phyloP scores from a whole-genome alignment of 2,329 filamentous ascomycete species.

The Epichloe uncinata region DNA sequence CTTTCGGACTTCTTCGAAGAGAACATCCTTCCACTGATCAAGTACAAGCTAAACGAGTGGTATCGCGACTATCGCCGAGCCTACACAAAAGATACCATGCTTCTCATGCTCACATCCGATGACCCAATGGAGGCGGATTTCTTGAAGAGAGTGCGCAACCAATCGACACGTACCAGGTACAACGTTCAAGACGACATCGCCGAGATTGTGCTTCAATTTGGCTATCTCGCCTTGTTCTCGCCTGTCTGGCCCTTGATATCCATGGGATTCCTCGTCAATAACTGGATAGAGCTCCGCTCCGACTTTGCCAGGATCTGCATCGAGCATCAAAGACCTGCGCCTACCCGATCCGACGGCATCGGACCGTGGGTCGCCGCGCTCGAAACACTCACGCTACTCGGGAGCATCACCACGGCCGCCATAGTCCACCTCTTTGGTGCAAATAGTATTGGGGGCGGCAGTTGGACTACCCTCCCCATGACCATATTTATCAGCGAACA shows the following conservation, averaged over 20 bases:
- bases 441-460: slow-evolving; percentile 40
- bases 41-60: slow-evolving; percentile 40
- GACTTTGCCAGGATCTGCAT: slow-evolving; percentile 66
- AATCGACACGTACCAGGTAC: slow-evolving; percentile 55
- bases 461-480: slow-evolving; percentile 52
- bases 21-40: slow-evolving; percentile 54
- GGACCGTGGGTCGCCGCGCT: slow-evolving; percentile 60
- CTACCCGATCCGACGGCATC: slow-evolving; percentile 57
- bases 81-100: slow-evolving; percentile 26
- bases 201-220: slow-evolving; percentile 62
- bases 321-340: slow-evolving; percentile 58
- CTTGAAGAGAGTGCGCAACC: slow-evolving; percentile 48
- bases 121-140: slow-evolving; percentile 50
- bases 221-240: slow-evolving; percentile 60
- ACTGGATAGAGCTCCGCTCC: slow-evolving; percentile 64
- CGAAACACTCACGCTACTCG: slow-evolving; percentile 57
- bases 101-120: slow-evolving; percentile 38
- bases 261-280: slow-evolving; percentile 60
- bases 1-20: slow-evolving; percentile 61
- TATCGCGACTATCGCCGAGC: slow-evolving; percentile 26
- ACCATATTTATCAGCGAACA: slow-evolving; percentile 64
- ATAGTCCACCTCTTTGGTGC: slow-evolving; percentile 59
- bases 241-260: slow-evolving; percentile 65
- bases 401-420: slow-evolving; percentile 57
- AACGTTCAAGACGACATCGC: slow-evolving; percentile 61